These are phyloP conservation scores for Plasmodium yoelii DNA, from an alignment of 169 alveolate species.

Conservation along the genomic window DNA sequence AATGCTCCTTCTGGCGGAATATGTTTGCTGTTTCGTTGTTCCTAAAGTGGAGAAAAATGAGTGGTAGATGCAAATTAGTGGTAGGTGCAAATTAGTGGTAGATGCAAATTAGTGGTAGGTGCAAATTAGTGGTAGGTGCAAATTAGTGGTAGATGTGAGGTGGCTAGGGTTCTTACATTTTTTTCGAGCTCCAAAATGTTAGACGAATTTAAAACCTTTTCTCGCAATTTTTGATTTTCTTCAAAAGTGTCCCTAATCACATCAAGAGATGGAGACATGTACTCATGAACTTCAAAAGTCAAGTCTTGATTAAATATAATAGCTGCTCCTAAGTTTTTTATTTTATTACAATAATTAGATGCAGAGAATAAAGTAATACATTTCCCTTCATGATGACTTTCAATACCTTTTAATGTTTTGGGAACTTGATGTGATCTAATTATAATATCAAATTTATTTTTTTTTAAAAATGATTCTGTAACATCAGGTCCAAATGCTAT, in stretches of 20 bases:
- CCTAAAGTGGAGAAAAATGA: slow-evolving; percentile 6
- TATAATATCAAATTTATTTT: slow-evolving; percentile 90
- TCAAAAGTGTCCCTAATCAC: slow-evolving; percentile 81
- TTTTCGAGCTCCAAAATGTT: slow-evolving; percentile 58
- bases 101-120: neutral
- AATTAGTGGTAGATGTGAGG: neutral
- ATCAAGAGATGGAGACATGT: slow-evolving; percentile 89
- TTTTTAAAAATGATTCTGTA: slow-evolving; percentile 88
- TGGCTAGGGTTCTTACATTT: slow-evolving; percentile 6
- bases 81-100: too few species aligned
- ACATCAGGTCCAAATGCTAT: slow-evolving; percentile 94
- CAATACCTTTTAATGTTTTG: slow-evolving; percentile 90
- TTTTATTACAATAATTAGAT: slow-evolving; percentile 92
- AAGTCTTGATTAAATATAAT: slow-evolving; percentile 86
- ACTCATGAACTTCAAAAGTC: slow-evolving; percentile 90
- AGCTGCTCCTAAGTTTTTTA: slow-evolving; percentile 91
- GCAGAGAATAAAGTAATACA: slow-evolving; percentile 93
- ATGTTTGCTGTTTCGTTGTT: slow-evolving; percentile 21
- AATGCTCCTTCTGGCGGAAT: slow-evolving; percentile 28
- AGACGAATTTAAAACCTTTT: slow-evolving; percentile 69
- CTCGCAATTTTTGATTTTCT: slow-evolving; percentile 79
- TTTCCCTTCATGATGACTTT: slow-evolving; percentile 90
- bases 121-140: neutral
- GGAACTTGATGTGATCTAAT: slow-evolving; percentile 94
- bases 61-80: too few species aligned